Evolutionary conservation across 805 yeast genomes (phyloP), one percentile per base, ranked within the genome.

Genomic region (Debaryomyces prosopidis): DNA sequence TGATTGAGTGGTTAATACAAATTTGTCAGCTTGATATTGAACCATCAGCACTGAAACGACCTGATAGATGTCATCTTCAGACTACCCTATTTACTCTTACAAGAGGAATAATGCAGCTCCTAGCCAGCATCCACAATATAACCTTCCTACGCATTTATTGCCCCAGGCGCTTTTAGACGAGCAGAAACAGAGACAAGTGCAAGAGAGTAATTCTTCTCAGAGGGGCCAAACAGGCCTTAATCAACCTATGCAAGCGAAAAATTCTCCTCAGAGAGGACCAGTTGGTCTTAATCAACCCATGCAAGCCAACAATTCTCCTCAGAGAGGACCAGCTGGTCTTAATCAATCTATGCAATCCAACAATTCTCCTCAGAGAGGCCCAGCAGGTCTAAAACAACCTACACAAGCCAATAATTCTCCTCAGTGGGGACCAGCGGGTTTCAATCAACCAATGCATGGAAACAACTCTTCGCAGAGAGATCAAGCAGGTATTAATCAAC

Each of bases 61-160:
- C 26, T 23, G 26, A 23, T 23, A 23, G 26, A 23, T 23, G 26
- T 23, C 26, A 23, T 23, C 26, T 23, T 23, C 26, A 23, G 26
- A 23, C 2, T 23, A 23, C 9, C 26, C 26, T 7, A 23, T 23
- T 23, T 23, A 23, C 9, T 23, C 26, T 7, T 23, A 23, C 26
- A 23, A 23, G 26, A 23, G 26, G 26, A 23, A 23, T 23, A 23
- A 23, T 23, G 26, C 26, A 23, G 26, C 26, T 23, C 26, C 26
- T 10, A 23, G 9, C 14, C 33, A n/a, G 33, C 14, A 14, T 30
- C 49, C 50, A 26, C 37, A 51, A 11, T 52, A 58, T 10, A 57
- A 49, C 36, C 46, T 60, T 14, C 65, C 66, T 7, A 52, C 58
- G 5, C 63, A 59, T 47, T 51, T 62, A 38, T 43, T 60, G 19